Conservation (phyloP, 176 grass and related monocot species). For the Melocanna baccifera region DNA sequence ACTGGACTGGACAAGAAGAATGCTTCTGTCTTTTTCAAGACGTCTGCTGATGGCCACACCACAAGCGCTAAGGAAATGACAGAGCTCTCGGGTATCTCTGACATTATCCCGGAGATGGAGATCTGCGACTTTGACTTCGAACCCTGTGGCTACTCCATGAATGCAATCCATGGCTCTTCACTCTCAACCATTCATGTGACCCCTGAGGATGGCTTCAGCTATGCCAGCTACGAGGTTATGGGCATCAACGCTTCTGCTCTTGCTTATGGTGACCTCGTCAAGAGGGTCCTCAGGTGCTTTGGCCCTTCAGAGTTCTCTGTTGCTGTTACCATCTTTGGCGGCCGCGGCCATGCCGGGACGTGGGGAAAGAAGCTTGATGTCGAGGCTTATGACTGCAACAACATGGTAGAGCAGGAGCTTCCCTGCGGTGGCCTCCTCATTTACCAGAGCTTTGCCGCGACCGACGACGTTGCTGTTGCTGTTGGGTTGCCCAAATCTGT, state of each 20-base stretch:
- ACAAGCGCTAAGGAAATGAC: constrained; percentile 73
- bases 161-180: constrained; percentile 50
- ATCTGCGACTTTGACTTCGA: constrained; percentile 75
- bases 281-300: constrained; percentile 63
- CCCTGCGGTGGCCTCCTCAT: constrained; percentile 39
- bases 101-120: constrained; percentile 75
- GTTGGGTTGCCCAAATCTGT: constrained; percentile 49
- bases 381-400: constrained; percentile 42
- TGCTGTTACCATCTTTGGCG: constrained; percentile 62
- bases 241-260: constrained; percentile 40
- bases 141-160: constrained; percentile 80
- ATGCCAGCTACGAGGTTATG: constrained; percentile 77
- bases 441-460: constrained; percentile 55
- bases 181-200: constrained; percentile 75
- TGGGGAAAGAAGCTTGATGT: constrained; percentile 50
- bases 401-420: constrained; percentile 52
- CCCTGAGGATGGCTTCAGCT: constrained; percentile 80
- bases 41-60: constrained; percentile 36
- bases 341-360: constrained; percentile 16
- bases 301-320: constrained; percentile 65
- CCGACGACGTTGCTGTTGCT: background rate
- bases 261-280: constrained; percentile 40
- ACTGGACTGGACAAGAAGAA: constrained; percentile 58
- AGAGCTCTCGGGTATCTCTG: constrained; percentile 56
- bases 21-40: constrained; percentile 74